These are phyloP conservation scores for Diplodia sapinea DNA, from an alignment of 2,329 filamentous ascomycete species.

Conservation along the genomic window DNA sequence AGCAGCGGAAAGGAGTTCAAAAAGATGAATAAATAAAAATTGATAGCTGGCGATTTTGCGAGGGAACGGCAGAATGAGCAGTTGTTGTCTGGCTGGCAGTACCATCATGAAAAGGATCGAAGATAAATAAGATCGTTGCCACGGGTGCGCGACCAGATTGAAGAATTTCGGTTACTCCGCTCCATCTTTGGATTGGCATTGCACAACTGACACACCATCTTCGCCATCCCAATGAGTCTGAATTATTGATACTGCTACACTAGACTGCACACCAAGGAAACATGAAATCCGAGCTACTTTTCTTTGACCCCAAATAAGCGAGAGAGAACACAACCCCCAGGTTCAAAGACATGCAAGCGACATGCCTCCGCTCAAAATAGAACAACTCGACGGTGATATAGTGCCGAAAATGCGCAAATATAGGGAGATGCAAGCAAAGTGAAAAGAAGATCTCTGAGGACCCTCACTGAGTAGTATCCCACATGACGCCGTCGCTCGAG, in stretches of 20 bases:
- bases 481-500: constrained; percentile 14
- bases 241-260: constrained; percentile 7
- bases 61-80: too few species aligned
- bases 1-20: too few species aligned
- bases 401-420: constrained; percentile 11
- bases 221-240: not conserved
- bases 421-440: not conserved
- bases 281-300: not conserved
- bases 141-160: not conserved
- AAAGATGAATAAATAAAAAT: too few species aligned
- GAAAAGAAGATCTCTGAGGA: not conserved
- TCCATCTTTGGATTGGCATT: too few species aligned
- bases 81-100: too few species aligned
- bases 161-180: not conserved
- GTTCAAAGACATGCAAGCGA: not conserved
- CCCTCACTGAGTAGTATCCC: not conserved
- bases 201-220: not conserved
- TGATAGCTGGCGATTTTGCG: too few species aligned
- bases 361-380: not conserved
- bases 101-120: not conserved
- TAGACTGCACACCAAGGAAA: constrained; percentile 4
- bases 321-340: not conserved
- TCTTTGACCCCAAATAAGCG: not conserved
- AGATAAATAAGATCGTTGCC: too few species aligned
- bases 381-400: not conserved